Evolutionary conservation across 257 asterid species (phyloP).

Genomic region (Haberlea rhodopensis): DNA sequence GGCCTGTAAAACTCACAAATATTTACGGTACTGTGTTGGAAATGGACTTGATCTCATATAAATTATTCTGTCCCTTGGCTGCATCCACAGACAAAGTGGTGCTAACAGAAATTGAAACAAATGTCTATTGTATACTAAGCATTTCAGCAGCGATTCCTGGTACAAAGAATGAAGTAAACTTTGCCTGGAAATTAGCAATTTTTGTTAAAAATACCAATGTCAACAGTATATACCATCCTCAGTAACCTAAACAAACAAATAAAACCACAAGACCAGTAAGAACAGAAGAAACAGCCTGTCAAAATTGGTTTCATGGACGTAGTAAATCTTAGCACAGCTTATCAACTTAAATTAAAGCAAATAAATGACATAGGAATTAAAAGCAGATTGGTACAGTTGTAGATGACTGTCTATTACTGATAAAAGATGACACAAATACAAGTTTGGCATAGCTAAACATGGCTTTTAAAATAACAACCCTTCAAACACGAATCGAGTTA

Average conservation of each 20-base stretch:
- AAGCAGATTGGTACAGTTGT: no score
- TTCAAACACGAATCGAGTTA: background rate
- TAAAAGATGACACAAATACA: conserved; percentile 1
- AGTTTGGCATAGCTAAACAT: background rate
- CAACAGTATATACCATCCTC: conserved; percentile 73
- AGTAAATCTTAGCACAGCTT: background rate
- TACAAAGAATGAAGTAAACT: conserved; percentile 91
- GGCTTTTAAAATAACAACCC: background rate
- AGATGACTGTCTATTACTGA: no score
- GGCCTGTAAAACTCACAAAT: background rate
- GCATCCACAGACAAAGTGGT: conserved; percentile 39
- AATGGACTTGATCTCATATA: conserved; percentile 71
- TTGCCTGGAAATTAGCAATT: conserved; percentile 45
- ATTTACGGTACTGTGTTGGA: conserved; percentile 59
- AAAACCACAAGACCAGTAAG: conserved; percentile 11
- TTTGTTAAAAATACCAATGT: conserved; percentile 47
- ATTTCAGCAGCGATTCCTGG: conserved; percentile 90
- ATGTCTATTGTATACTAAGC: background rate
- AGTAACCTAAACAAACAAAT: conserved; percentile 54
- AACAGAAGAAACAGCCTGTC: background rate
- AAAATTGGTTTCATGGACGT: no score
- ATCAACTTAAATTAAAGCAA: no score
- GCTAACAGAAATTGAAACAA: background rate
- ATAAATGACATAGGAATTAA: no score
- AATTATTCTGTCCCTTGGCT: conserved; percentile 59